These are phyloP conservation scores for Dendrobium huoshanense DNA, from an alignment of 106 monocot species.

Conservation along the genomic window DNA sequence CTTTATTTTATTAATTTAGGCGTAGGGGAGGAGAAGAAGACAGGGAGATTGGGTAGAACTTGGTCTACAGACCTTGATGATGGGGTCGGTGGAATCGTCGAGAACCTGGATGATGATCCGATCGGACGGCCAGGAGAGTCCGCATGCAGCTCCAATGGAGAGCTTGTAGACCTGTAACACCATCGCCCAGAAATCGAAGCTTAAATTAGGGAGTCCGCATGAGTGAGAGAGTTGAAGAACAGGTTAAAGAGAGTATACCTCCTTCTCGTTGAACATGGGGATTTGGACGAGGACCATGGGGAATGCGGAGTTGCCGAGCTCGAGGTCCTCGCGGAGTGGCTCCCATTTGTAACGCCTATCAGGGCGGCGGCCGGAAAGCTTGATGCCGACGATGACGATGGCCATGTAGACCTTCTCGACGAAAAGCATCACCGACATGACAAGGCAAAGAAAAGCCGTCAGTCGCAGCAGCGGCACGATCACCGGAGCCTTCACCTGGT, in stretches of 20 bases:
- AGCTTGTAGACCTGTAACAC: slow-evolving; percentile 26
- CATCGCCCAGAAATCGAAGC: neutral
- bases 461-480: slow-evolving; percentile 24
- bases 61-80: slow-evolving; percentile 14
- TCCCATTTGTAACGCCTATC: slow-evolving; percentile 38
- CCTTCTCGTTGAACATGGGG: slow-evolving; percentile 45
- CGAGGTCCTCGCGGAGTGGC: slow-evolving; percentile 26
- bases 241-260: slow-evolving; percentile 10
- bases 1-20: too few species aligned
- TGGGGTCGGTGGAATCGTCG: slow-evolving; percentile 33
- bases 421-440: slow-evolving; percentile 32
- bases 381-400: slow-evolving; percentile 13
- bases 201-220: neutral
- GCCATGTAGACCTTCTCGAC: slow-evolving; percentile 31
- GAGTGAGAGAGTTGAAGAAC: neutral
- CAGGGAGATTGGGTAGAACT: too few species aligned
- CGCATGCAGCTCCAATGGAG: slow-evolving; percentile 36
- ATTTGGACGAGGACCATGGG: slow-evolving; percentile 45
- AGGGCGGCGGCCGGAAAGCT: slow-evolving; percentile 20
- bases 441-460: slow-evolving; percentile 22
- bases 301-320: slow-evolving; percentile 28
- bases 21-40: too few species aligned
- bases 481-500: slow-evolving; percentile 20
- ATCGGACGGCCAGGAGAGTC: slow-evolving; percentile 33
- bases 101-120: slow-evolving; percentile 32